phyloP scores from a whole-genome alignment of 331 rosid species.

The Quercus phellos region DNA sequence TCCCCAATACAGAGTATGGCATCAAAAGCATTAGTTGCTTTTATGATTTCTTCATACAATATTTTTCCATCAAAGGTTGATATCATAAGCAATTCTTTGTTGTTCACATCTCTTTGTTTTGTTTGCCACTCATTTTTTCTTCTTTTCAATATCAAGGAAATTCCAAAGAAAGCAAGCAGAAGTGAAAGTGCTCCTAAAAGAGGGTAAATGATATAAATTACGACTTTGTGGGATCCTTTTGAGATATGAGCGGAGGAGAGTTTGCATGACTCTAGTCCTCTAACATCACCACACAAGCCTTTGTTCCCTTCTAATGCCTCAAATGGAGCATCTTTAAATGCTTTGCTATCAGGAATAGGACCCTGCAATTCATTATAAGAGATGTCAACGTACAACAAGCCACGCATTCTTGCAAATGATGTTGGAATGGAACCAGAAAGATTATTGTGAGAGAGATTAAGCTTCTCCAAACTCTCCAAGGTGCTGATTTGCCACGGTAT shows the following conservation, averaged over 20 bases:
- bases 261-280: constrained; percentile 27
- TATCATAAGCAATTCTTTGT: not conserved
- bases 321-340: constrained; percentile 23
- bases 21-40: constrained; percentile 30
- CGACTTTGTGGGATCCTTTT: not conserved
- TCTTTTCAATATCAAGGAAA: not conserved
- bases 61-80: constrained; percentile 26
- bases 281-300: constrained; percentile 35
- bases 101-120: not conserved
- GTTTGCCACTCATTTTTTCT: not conserved
- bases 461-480: constrained; percentile 24
- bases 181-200: constrained; percentile 14
- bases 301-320: constrained; percentile 32
- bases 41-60: constrained; percentile 28
- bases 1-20: constrained; percentile 16
- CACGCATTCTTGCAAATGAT: constrained; percentile 16
- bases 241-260: not conserved
- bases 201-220: not conserved
- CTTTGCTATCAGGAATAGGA: constrained; percentile 25
- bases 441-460: constrained; percentile 48
- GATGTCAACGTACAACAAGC: constrained; percentile 23
- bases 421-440: constrained; percentile 43
- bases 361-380: constrained; percentile 44
- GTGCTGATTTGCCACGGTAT: constrained; percentile 30
- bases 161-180: not conserved